A percentile compares a stretch with the other conserved stretches of the same genome.
phyloP scores from a whole-genome alignment of 495 filamentous ascomycete species.

The Trichoderma orchidacearum region DNA sequence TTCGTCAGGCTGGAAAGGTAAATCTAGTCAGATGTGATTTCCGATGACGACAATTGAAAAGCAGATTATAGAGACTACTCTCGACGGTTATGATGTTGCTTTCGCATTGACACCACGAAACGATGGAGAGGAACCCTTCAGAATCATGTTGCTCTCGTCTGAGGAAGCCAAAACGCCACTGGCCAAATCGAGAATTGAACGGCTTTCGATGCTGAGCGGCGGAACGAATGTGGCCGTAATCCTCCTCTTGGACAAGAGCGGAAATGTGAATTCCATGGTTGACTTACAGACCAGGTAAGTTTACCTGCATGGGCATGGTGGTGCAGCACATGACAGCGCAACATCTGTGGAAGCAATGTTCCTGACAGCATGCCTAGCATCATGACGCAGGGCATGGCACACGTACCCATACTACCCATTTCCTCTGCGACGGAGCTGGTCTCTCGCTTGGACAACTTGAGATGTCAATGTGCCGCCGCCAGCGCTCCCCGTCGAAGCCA shows the following conservation, averaged over 20 bases:
- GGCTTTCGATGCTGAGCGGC: conserved; percentile 29
- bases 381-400: conserved; percentile 12
- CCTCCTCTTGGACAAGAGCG: conserved; percentile 34
- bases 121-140: conserved; percentile 16
- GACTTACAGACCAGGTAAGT: conserved; percentile 28
- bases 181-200: conserved; percentile 27
- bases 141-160: conserved; percentile 39
- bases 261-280: conserved; percentile 20
- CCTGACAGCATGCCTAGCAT: not conserved
- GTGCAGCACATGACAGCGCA: not conserved
- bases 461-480: conserved; percentile 9
- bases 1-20: conserved; percentile 35
- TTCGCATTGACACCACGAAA: conserved; percentile 17
- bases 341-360: not conserved
- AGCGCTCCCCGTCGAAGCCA: conserved; percentile 1
- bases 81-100: conserved; percentile 42
- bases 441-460: conserved; percentile 14
- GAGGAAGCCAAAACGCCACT: conserved; percentile 20
- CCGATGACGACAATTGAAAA: not conserved
- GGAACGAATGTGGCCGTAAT: conserved; percentile 32
- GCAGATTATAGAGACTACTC: conserved; percentile 24
- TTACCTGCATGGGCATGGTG: not conserved
- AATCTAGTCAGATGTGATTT: not conserved
- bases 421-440: conserved; percentile 12
- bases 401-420: conserved; percentile 22